These are phyloP conservation scores for Sicyos edulis DNA, from an alignment of 306 rosid genomes.

Conservation along the genomic window DNA sequence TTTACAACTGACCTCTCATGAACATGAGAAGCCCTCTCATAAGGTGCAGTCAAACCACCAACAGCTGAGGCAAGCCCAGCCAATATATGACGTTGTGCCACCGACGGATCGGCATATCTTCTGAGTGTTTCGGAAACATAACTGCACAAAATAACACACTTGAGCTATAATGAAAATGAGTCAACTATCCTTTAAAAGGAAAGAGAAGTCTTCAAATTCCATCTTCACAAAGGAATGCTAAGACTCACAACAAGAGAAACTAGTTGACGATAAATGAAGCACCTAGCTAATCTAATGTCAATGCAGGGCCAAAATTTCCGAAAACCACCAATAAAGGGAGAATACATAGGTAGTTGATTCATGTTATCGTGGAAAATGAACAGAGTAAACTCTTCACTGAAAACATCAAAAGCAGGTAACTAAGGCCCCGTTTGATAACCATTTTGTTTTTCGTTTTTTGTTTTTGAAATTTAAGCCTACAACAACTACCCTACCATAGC, in stretches of 20 bases:
- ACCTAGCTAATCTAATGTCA: not conserved
- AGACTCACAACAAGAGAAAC: not conserved
- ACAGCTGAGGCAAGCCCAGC: constrained; percentile 91
- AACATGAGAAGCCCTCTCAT: constrained; percentile 86
- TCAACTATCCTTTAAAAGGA: not conserved
- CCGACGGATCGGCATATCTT: constrained; percentile 67
- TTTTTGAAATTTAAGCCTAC: too few relatives aligned
- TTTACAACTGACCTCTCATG: constrained; percentile 89
- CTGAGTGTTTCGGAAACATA: constrained; percentile 88
- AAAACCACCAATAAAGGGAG: too few relatives aligned
- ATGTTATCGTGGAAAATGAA: too few relatives aligned
- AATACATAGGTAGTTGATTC: too few relatives aligned
- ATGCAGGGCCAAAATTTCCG: too few relatives aligned
- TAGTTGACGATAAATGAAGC: not conserved
- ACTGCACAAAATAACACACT: constrained; percentile 42
- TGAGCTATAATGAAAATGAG: not conserved
- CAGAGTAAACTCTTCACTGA: too few relatives aligned
- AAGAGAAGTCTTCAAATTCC: not conserved
- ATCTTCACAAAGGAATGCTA: not conserved
- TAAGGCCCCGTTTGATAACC: too few relatives aligned
- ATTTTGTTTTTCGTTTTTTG: too few relatives aligned
- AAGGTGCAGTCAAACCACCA: constrained; percentile 93
- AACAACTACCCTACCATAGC: too few relatives aligned
- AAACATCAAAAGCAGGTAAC: too few relatives aligned
- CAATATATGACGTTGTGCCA: constrained; percentile 86